These are phyloP conservation scores for Paralagenidium karlingii DNA, from an alignment of 352 stramenopile genomes.

Conservation along the genomic window DNA sequence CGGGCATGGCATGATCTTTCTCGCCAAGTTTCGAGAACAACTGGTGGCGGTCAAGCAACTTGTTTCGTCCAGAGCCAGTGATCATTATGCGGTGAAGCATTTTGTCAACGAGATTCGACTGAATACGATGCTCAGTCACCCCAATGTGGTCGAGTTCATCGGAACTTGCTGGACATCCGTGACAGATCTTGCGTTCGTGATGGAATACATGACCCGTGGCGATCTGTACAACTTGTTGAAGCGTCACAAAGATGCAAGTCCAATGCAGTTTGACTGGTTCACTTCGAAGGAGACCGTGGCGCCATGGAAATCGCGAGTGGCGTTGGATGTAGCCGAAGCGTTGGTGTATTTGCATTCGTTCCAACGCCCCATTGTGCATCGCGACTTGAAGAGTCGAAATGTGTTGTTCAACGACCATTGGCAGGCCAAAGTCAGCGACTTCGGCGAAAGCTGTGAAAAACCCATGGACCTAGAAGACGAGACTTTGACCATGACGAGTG, in stretches of 20 bases:
- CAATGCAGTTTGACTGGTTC: too few species aligned
- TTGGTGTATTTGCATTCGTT: slow-evolving; percentile 35
- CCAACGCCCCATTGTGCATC: slow-evolving; percentile 35
- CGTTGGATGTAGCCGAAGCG: slow-evolving; percentile 13
- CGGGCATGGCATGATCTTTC: slow-evolving; percentile 9
- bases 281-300: too few species aligned
- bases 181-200: slow-evolving; percentile 7
- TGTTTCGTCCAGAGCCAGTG: too few species aligned
- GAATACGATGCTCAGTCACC: slow-evolving; percentile 32
- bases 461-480: too few species aligned
- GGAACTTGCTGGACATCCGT: slow-evolving; percentile 33
- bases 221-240: too few species aligned
- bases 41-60: slow-evolving; percentile 10
- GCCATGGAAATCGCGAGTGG: too few species aligned
- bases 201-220: slow-evolving; percentile 6
- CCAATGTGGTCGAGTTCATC: slow-evolving; percentile 34
- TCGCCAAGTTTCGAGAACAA: slow-evolving; percentile 5
- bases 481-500: slow-evolving; percentile 13
- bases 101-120: slow-evolving; percentile 64
- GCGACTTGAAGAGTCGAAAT: slow-evolving; percentile 30
- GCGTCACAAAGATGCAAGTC: too few species aligned
- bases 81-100: too few species aligned
- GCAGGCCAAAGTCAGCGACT: slow-evolving; percentile 32
- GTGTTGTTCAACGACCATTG: slow-evolving; percentile 21
- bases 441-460: slow-evolving; percentile 58